Evolutionary conservation across 2,329 filamentous ascomycete species (phyloP), one percentile per base, ranked within the genome.

Genomic region (Phialocephala subalpina): DNA sequence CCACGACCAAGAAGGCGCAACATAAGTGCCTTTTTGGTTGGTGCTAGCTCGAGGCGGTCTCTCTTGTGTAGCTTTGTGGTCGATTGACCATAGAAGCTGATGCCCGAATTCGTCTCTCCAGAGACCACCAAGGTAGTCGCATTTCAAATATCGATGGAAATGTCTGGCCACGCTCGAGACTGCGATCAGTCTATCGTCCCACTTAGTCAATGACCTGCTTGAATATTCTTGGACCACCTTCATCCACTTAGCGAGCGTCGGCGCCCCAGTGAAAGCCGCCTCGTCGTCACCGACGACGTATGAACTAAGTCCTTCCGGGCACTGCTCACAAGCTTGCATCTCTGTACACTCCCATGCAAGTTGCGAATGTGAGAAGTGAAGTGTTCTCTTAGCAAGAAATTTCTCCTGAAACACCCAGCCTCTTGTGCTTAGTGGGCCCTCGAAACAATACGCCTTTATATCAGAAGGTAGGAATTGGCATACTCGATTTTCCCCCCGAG

Each of bases 361-460:
- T 38, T 78, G 69, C 47, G 81, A 78, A 6, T 78, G 78, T 8
- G 64, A 58, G 49, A 71, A 75, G 27, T 73, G 63, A 3, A 75
- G 18, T 20, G 63, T 57, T 20, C 73, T 56, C 29, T 45, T 59
- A 11, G 70, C 60, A 4, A 75, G 63, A 9, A 70, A 33, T 1
- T 70, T 52, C 65, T 75, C 74, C 47, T 75, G 73, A 27, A 72
- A 67, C 2, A 64, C 62, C 74, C 74, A 75, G 3, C 61, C 74
- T 42, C 74, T 60, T 2, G 25, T 33, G 47, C 57, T 60, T 9
- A 70, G 29, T 16, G 60, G 63, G 33, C 16, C 20, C 12, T 58
- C 9, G 16, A n/a, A 47, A n/a, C 60, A 58, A 36, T 36, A 18
- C 0, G 36, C 12, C 25, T 14, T 12, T 1, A 47, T n/a, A n/a